Conservation (phyloP, 345 rosid species). For the Raphanus sativus region DNA sequence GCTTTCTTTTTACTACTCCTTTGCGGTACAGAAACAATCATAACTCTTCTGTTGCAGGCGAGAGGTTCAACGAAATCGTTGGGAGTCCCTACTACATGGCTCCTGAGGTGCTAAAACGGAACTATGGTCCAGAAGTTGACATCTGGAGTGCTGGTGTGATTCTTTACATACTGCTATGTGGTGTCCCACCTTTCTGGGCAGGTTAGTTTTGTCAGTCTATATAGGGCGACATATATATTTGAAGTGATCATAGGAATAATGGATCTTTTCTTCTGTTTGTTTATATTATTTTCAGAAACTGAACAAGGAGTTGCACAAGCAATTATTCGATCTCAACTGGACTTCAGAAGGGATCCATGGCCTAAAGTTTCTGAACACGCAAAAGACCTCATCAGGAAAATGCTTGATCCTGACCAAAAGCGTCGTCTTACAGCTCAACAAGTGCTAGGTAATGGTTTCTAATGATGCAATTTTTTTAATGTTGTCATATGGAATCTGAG, state of each 20-base stretch:
- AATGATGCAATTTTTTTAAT: background rate
- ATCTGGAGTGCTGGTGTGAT: background rate
- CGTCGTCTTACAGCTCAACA: background rate
- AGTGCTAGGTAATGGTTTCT: background rate
- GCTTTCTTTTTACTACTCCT: background rate
- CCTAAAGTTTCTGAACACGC: background rate
- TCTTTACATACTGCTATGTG: background rate
- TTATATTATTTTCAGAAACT: background rate
- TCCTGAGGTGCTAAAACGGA: background rate
- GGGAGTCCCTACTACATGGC: conserved; percentile 1
- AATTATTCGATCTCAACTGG: background rate
- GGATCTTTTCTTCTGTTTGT: background rate
- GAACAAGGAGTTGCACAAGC: conserved; percentile 1
- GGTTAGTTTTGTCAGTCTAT: background rate
- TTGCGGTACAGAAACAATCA: background rate
- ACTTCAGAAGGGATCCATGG: background rate
- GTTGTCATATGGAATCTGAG: background rate
- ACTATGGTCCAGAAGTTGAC: background rate
- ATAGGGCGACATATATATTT: background rate
- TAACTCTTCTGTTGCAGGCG: background rate
- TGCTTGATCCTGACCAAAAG: background rate
- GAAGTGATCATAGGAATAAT: background rate
- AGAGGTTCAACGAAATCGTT: background rate
- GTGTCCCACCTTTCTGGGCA: background rate
- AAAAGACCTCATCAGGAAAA: background rate